Percentiles rank a stretch among this genome's conserved stretches.
These are phyloP conservation scores for Phytomonas francai DNA, from an alignment of 208 protist species.

Conservation along the genomic window DNA sequence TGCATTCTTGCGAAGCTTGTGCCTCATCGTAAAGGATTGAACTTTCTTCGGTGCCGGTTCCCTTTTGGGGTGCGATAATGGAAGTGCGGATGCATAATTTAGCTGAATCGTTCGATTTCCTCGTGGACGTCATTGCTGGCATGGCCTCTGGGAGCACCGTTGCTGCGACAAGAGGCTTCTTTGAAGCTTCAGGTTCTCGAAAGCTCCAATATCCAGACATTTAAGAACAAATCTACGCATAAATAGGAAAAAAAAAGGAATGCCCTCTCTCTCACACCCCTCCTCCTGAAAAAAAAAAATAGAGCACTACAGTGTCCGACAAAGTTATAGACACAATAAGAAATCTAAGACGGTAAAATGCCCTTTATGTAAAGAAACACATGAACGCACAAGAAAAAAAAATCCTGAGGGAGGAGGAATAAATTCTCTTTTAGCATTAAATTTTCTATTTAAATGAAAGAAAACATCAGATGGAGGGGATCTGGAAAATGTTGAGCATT, in stretches of 20 bases:
- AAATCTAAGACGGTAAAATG: background rate
- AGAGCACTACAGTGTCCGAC: background rate
- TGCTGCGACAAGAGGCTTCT: background rate
- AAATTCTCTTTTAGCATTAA: background rate
- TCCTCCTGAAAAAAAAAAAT: background rate
- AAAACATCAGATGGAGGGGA: background rate
- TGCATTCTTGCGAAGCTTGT: background rate
- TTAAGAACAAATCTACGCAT: background rate
- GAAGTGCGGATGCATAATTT: background rate
- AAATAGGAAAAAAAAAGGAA: background rate
- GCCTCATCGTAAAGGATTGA: background rate
- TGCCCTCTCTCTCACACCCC: too few species aligned
- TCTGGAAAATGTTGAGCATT: background rate
- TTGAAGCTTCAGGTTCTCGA: background rate
- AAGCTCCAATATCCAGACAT: slow-evolving; percentile 1
- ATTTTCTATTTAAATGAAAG: background rate
- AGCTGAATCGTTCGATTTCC: background rate
- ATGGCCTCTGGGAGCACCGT: background rate
- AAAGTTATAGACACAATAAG: background rate
- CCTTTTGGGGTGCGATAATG: background rate
- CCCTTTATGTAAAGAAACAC: background rate
- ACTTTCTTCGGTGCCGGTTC: background rate
- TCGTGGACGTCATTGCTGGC: background rate
- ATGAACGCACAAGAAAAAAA: background rate
- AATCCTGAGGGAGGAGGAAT: background rate